Conservation (phyloP, 257 asterid genomes). For the Ilex aquifolium region DNA sequence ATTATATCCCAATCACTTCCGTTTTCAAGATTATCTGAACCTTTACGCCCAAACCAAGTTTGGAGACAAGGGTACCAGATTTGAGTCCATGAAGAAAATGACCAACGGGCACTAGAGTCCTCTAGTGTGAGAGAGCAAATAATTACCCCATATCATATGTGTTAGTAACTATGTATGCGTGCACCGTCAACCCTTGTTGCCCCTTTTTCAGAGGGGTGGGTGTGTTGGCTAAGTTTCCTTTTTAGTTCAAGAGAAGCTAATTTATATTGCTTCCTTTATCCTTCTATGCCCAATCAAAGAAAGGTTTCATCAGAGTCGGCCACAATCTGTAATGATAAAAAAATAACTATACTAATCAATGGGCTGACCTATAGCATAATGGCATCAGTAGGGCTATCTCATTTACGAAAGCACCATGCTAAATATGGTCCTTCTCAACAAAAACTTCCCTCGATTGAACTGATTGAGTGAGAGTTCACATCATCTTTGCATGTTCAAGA, state of each 20-base stretch:
- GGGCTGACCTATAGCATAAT: too few species aligned
- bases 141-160: background rate
- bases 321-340: background rate
- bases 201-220: too few species aligned
- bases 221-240: background rate
- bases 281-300: too few species aligned
- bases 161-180: background rate
- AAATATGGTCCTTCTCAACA: too few species aligned
- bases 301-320: background rate
- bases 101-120: conserved; percentile 17
- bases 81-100: conserved; percentile 52
- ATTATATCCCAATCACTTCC: conserved; percentile 39
- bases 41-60: conserved; percentile 62
- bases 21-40: conserved; percentile 64
- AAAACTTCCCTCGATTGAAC: too few species aligned
- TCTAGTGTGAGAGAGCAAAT: conserved; percentile 6
- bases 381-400: too few species aligned
- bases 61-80: conserved; percentile 56
- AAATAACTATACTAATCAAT: background rate
- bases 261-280: background rate
- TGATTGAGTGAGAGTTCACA: too few species aligned
- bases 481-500: too few species aligned
- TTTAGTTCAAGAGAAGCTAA: conserved; percentile 48
- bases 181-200: background rate
- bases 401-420: too few species aligned